Evolutionary conservation across 257 asterid genomes (phyloP).

Genomic region (Galeopsis tetrahit): DNA sequence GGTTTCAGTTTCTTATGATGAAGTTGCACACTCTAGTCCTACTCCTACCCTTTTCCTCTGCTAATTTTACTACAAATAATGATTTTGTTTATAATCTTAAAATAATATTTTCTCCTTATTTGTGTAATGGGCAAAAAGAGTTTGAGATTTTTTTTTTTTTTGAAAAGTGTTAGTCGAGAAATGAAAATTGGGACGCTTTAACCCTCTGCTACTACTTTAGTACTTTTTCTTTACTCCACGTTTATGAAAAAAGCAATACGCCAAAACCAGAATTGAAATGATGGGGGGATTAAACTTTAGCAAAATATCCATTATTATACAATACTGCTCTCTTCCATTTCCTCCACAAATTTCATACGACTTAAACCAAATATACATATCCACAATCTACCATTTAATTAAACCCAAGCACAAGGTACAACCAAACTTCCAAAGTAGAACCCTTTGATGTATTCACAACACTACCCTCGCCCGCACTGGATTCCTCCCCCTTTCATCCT

Average conservation of each 20-base stretch:
- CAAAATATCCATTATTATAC: slow-evolving; percentile 9
- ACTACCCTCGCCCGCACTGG: slow-evolving; percentile 35
- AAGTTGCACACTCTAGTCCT: too few relatives aligned
- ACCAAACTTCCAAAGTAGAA: background rate
- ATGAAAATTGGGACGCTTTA: background rate
- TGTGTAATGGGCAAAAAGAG: too few relatives aligned
- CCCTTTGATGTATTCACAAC: slow-evolving; percentile 36
- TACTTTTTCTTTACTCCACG: background rate
- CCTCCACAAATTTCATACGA: background rate
- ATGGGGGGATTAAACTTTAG: background rate
- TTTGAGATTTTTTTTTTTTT: too few relatives aligned
- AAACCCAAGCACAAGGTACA: slow-evolving; percentile 15
- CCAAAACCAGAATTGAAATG: background rate
- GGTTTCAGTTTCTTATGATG: too few relatives aligned
- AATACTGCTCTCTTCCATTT: slow-evolving; percentile 3
- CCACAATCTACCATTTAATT: slow-evolving; percentile 34
- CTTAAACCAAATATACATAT: slow-evolving; percentile 40
- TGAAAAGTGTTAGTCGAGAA: too few relatives aligned
- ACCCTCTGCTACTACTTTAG: background rate
- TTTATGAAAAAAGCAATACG: background rate
- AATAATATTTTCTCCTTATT: too few relatives aligned
- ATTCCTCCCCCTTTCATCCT: slow-evolving; percentile 9
- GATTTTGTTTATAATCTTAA: too few relatives aligned
- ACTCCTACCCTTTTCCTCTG: too few relatives aligned
- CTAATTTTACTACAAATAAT: too few relatives aligned